These are phyloP conservation scores for Teunomyces lycoperdinae DNA, from an alignment of 805 yeast genomes.

Conservation along the genomic window DNA sequence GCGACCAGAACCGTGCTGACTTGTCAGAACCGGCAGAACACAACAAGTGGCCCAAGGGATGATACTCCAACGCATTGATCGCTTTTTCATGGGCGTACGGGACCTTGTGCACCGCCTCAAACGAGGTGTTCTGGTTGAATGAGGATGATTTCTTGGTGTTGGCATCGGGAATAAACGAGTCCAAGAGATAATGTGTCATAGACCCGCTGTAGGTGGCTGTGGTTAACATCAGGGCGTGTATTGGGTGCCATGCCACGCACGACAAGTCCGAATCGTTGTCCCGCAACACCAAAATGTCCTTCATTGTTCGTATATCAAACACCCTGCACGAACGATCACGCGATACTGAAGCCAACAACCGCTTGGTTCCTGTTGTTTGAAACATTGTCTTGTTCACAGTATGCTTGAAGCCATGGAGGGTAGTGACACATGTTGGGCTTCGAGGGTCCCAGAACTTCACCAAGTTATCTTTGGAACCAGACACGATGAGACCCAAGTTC, in stretches of 20 bases:
- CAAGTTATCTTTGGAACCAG: conserved; percentile 94
- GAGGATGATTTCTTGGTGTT: conserved; percentile 14
- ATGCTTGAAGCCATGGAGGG: conserved; percentile 89
- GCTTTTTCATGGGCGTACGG: conserved; percentile 96
- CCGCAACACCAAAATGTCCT: conserved; percentile 66
- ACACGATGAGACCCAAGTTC: conserved; percentile 74
- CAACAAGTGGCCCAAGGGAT: conserved; percentile 88
- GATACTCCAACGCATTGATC: conserved; percentile 84
- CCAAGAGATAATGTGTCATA: conserved; percentile 70
- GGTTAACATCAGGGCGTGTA: conserved; percentile 73
- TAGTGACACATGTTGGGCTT: conserved; percentile 65
- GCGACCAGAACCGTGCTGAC: conserved; percentile 89
- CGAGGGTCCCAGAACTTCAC: conserved; percentile 97
- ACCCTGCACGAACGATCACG: conserved; percentile 86
- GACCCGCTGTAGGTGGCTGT: conserved; percentile 92
- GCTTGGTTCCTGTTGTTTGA: conserved; percentile 74
- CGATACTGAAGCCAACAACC: conserved; percentile 79
- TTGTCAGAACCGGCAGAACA: conserved; percentile 94
- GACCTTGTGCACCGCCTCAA: conserved; percentile 54
- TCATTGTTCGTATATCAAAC: conserved; percentile 85
- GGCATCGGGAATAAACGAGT: conserved; percentile 43
- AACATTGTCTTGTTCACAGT: conserved; percentile 84
- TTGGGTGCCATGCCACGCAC: conserved; percentile 89
- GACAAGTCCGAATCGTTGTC: conserved; percentile 84
- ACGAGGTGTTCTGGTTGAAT: conserved; percentile 4